A percentile compares a stretch with the other conserved stretches of the same genome.
Conservation (phyloP, 1,139 yeast genomes). For the Wickerhamomyces sp. region DNA sequence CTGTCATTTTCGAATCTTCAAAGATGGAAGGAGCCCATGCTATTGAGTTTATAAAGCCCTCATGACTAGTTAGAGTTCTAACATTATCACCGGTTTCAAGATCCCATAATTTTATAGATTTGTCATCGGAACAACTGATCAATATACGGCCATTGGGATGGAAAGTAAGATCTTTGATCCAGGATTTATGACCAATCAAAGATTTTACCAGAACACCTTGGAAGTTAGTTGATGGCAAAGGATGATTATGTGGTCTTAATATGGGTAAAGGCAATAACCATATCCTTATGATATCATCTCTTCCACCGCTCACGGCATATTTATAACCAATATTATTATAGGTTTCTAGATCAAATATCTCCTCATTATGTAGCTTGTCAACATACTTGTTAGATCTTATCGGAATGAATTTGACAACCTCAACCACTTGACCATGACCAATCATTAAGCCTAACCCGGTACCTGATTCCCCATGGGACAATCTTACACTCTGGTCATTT, state of each 20-base stretch:
- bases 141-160: conserved; percentile 77
- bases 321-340: conserved; percentile 48
- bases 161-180: conserved; percentile 70
- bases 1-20: conserved; percentile 14
- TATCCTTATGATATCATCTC: conserved; percentile 71
- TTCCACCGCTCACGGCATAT: conserved; percentile 73
- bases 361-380: conserved; percentile 36
- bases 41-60: conserved; percentile 66
- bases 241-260: conserved; percentile 48
- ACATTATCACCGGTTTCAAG: conserved; percentile 52
- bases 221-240: conserved; percentile 54
- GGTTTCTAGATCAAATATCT: conserved; percentile 22
- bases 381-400: conserved; percentile 36
- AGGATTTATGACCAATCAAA: conserved; percentile 74
- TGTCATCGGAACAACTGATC: conserved; percentile 78
- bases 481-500: conserved; percentile 71
- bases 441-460: conserved; percentile 63
- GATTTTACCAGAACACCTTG: conserved; percentile 56
- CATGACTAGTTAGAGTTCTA: conserved; percentile 57
- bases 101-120: conserved; percentile 77
- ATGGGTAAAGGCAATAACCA: conserved; percentile 74
- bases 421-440: conserved; percentile 85
- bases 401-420: conserved; percentile 69
- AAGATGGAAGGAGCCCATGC: conserved; percentile 50
- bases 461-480: conserved; percentile 62